These are phyloP conservation scores for Suillus sp. DNA, from an alignment of 768 basidiomycete species.

Conservation along the genomic window DNA sequence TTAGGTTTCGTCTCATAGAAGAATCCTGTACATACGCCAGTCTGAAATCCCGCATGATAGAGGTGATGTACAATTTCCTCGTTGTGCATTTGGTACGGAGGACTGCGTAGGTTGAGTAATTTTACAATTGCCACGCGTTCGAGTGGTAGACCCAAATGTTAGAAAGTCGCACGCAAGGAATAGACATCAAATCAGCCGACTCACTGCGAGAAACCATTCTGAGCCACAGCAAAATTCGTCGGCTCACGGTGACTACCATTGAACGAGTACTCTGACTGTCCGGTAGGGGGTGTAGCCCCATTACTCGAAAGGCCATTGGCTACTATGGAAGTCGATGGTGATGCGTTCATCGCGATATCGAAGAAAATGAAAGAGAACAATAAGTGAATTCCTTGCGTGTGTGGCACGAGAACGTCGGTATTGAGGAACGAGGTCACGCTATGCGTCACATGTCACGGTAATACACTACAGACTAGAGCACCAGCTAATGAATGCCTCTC, in stretches of 20 bases:
- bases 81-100: slow-evolving; percentile 65
- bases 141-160: slow-evolving; percentile 9
- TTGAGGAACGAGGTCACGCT: slow-evolving; percentile 2
- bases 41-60: slow-evolving; percentile 79
- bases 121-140: slow-evolving; percentile 15
- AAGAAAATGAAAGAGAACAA: slow-evolving; percentile 3
- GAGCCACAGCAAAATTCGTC: slow-evolving; percentile 41
- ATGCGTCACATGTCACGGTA: slow-evolving; percentile 6
- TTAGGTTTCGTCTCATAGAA: slow-evolving; percentile 15
- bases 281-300: slow-evolving; percentile 43
- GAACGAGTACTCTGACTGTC: slow-evolving; percentile 39
- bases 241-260: slow-evolving; percentile 34
- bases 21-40: slow-evolving; percentile 59
- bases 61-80: slow-evolving; percentile 78
- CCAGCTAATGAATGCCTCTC: slow-evolving; percentile 26
- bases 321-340: slow-evolving; percentile 35
- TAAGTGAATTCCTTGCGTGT: slow-evolving; percentile 2
- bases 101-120: slow-evolving; percentile 23
- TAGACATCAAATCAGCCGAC: slow-evolving; percentile 28
- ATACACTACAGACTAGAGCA: slow-evolving; percentile 18
- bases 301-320: slow-evolving; percentile 48
- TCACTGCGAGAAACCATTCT: slow-evolving; percentile 64
- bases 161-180: slow-evolving; percentile 14
- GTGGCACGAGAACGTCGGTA: slow-evolving; percentile 1
- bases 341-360: slow-evolving; percentile 23